phyloP scores from a whole-genome alignment of 108 stramenopile species.

The Fragilariopsis cylindrus region DNA sequence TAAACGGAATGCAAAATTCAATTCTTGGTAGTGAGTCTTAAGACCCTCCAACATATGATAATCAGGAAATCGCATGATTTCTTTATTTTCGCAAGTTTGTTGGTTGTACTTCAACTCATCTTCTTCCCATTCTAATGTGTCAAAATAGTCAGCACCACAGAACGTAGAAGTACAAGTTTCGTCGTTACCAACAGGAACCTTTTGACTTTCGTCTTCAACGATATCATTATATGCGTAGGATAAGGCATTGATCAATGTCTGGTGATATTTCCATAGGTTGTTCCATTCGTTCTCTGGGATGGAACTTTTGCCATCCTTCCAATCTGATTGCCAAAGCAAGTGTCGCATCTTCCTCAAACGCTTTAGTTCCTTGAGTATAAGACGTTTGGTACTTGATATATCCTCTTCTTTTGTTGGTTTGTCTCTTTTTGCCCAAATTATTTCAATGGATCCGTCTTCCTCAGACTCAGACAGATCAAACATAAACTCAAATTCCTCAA shows the following conservation, averaged over 20 bases:
- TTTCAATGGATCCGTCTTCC: neutral
- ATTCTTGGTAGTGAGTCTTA: constrained; percentile 27
- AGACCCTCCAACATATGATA: constrained; percentile 17
- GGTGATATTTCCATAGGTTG: constrained; percentile 28
- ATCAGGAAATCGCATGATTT: constrained; percentile 23
- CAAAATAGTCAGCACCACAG: constrained; percentile 17
- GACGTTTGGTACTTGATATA: neutral
- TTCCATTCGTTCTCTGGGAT: constrained; percentile 37
- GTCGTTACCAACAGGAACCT: constrained; percentile 1
- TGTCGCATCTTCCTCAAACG: constrained; percentile 24
- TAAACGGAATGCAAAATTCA: constrained; percentile 5
- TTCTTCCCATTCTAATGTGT: constrained; percentile 11
- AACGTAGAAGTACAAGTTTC: neutral
- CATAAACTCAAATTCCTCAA: constrained; percentile 13
- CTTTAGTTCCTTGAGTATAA: constrained; percentile 13
- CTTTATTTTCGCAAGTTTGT: constrained; percentile 22
- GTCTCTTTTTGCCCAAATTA: neutral
- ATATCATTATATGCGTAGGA: constrained; percentile 22
- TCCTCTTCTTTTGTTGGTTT: neutral
- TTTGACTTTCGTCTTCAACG: constrained; percentile 16
- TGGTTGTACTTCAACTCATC: constrained; percentile 31
- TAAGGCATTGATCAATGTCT: constrained; percentile 27
- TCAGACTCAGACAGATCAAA: constrained; percentile 7
- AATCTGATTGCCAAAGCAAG: constrained; percentile 8
- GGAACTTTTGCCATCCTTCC: constrained; percentile 47